phyloP scores from a whole-genome alignment of 768 basidiomycete genomes.

The Cyathus striatus region DNA sequence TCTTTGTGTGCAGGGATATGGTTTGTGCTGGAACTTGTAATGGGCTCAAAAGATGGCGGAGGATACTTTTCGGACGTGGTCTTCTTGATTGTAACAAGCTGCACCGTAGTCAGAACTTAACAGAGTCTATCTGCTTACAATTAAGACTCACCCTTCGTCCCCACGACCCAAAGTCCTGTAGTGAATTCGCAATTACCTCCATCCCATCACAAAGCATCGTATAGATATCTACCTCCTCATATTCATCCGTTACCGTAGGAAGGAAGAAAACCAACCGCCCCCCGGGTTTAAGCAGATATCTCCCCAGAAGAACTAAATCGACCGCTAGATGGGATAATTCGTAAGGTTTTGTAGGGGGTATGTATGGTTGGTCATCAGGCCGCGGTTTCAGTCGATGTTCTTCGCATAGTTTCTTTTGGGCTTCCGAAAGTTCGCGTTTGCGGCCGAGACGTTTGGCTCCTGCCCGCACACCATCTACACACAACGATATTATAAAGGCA shows the following conservation, averaged over 20 bases:
- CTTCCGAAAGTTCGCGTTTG: constrained; percentile 42
- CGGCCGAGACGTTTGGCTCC: constrained; percentile 80
- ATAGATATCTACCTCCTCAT: constrained; percentile 81
- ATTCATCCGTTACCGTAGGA: constrained; percentile 88
- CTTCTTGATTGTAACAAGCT: constrained; percentile 93
- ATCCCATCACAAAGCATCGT: constrained; percentile 80
- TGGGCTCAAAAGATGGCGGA: constrained; percentile 50
- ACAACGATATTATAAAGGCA: not conserved
- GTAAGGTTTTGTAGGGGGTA: constrained; percentile 90
- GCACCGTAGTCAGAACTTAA: constrained; percentile 1
- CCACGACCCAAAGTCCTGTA: constrained; percentile 95
- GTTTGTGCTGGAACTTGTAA: constrained; percentile 7
- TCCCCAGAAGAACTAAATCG: constrained; percentile 78
- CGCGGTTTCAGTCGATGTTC: constrained; percentile 32
- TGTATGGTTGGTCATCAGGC: constrained; percentile 63
- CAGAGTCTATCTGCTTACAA: too few species aligned
- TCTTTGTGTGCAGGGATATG: constrained; percentile 82
- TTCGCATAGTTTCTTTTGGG: constrained; percentile 28
- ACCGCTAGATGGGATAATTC: constrained; percentile 78
- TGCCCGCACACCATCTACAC: constrained; percentile 85
- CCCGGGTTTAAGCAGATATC: constrained; percentile 78
- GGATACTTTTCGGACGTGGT: constrained; percentile 35
- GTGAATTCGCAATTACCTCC: constrained; percentile 81
- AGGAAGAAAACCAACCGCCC: constrained; percentile 96
- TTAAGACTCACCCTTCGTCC: constrained; percentile 84